Conservation (phyloP, 371 early-diverging fungal genomes). For the Chytridiales sp. region DNA sequence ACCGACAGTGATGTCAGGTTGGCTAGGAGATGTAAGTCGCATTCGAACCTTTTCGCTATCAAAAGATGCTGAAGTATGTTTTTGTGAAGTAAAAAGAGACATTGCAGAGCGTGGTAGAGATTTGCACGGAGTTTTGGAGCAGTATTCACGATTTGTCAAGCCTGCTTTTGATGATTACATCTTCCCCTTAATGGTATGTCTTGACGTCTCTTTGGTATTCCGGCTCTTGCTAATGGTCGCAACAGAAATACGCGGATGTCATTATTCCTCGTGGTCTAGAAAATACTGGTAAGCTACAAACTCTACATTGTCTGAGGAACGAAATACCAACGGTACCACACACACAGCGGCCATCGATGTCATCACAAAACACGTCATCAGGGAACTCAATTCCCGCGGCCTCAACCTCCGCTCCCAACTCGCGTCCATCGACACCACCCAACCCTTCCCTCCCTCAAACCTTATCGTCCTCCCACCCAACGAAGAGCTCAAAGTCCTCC, state of each 20-base stretch:
- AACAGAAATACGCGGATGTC: constrained; percentile 18
- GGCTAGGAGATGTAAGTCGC: constrained; percentile 70
- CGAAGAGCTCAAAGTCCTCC: constrained; percentile 76
- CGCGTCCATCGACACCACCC: too few relatives aligned
- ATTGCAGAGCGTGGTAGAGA: constrained; percentile 86
- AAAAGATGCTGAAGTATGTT: neutral
- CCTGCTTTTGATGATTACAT: constrained; percentile 87
- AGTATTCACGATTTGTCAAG: constrained; percentile 90
- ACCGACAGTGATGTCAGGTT: constrained; percentile 90
- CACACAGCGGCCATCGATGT: constrained; percentile 81
- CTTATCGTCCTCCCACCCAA: constrained; percentile 60
- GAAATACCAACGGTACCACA: neutral
- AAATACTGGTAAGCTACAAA: constrained; percentile 52
- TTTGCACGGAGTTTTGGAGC: constrained; percentile 75
- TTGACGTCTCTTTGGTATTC: too few relatives aligned
- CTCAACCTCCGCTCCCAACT: constrained; percentile 55
- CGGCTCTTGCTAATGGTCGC: too few relatives aligned
- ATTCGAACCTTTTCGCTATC: neutral
- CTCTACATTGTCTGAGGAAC: neutral
- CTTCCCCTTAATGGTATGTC: constrained; percentile 82
- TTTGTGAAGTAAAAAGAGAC: constrained; percentile 73
- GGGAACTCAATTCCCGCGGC: constrained; percentile 74
- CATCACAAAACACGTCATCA: constrained; percentile 80
- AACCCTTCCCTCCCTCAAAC: constrained; percentile 47
- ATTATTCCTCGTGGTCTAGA: constrained; percentile 89